phyloP scores from a whole-genome alignment of 2,329 filamentous ascomycete species.

The Colletotrichum chrysophilum region DNA sequence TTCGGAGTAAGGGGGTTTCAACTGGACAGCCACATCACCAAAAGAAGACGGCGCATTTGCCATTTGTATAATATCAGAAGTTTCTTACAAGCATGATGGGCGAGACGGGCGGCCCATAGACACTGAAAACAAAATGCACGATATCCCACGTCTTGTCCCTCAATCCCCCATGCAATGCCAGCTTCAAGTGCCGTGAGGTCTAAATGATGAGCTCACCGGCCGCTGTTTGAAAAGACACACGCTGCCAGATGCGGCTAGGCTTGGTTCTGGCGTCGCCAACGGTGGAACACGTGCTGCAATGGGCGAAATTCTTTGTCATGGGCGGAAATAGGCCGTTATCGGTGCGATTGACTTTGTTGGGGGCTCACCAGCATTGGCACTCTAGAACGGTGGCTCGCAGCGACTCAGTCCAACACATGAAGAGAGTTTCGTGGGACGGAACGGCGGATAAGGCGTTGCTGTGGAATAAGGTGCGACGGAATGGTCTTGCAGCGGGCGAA shows the following conservation, averaged over 20 bases:
- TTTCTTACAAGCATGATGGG: neutral
- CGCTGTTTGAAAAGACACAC: neutral
- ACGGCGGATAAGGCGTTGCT: neutral
- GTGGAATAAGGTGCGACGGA: neutral
- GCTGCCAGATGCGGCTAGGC: neutral
- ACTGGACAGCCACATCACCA: too few species aligned
- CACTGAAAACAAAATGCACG: neutral
- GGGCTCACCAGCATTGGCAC: neutral
- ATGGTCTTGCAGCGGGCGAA: neutral
- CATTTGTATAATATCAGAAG: conserved; percentile 7
- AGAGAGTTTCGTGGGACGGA: neutral
- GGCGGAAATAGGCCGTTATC: neutral
- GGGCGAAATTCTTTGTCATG: neutral
- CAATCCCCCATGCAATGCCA: neutral
- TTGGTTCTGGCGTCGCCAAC: neutral
- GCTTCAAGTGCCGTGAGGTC: neutral
- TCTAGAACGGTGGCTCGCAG: neutral
- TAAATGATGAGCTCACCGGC: neutral
- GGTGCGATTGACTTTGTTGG: conserved; percentile 10
- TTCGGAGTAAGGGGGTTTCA: conserved; percentile 41
- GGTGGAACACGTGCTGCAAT: conserved; percentile 6
- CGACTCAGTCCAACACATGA: neutral
- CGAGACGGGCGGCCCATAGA: neutral
- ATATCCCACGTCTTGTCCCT: neutral
- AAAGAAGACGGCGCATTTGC: neutral